Base-by-base conservation (phyloP, 2,329 filamentous ascomycete genomes). In the Aspergillus fischeri region DNA sequence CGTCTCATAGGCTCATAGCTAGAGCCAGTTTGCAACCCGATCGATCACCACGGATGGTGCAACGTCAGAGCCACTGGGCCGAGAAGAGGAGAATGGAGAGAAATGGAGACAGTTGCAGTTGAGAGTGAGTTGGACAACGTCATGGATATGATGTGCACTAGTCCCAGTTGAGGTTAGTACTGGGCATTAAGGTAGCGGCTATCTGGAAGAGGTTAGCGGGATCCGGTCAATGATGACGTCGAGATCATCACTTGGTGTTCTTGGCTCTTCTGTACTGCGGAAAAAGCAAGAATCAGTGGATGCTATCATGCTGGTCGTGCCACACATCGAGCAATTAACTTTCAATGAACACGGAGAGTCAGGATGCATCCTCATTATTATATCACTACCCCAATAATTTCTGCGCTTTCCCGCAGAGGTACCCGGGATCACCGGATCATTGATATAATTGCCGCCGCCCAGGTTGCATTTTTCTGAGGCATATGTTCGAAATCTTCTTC, bases 141-240 rank as follows among this genome's bases (percentile, higher is more conserved):
- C 70, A 72, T 72, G 67, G 65, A 67, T 61, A 49, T 45, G 11
- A 35, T 20, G 35, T 55, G 61, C 62, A 58, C 57, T 47, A 38
- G 45, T 27, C 65, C 63, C 2, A 7, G 61, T 63, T 0, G 3
- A 58, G 67, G 1, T 41, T 70, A 69, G 63, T 14, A 48, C 2
- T 1, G 1, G 1, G 1, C 14, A 49, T 54, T 60, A 59, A 45
- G 56, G 60, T 63, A 49, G 7, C 44, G 29, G 52, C 68, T 69
- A 70, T 58, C 52, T 65, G 50, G 52, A 51, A 59, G 32, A 51
- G 56, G 66, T 55, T 65, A 67, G 65, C 57, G 55, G 54, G 57
- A 57, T 54, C 51, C 51, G n/a, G 59, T 64, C 63, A 67, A 67
- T 57, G 51, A 73, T 73, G 70, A 73, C 70, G 70, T 72, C 64